These are phyloP conservation scores for Panicum miliaceum DNA, from an alignment of 176 grass and related monocot species.

Conservation along the genomic window DNA sequence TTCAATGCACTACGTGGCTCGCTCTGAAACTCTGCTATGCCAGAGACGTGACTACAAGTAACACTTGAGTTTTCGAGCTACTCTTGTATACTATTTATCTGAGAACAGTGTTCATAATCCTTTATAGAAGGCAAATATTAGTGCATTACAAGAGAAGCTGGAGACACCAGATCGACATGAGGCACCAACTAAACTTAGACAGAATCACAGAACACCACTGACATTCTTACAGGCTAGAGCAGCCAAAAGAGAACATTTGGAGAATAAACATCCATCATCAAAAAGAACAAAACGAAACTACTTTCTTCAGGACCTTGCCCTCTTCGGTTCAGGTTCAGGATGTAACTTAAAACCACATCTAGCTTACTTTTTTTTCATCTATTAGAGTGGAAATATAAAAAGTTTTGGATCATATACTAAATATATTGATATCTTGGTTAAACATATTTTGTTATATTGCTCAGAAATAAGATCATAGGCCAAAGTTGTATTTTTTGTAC, in stretches of 20 bases:
- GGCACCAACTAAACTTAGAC: background rate
- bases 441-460: background rate
- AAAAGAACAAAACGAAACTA: background rate
- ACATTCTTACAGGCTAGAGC: background rate
- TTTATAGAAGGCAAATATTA: background rate
- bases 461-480: background rate
- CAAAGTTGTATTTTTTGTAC: background rate
- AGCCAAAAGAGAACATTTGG: background rate
- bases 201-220: background rate
- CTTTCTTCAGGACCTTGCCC: background rate
- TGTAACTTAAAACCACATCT: background rate
- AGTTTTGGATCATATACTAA: background rate
- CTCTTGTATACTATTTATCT: background rate
- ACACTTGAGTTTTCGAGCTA: background rate
- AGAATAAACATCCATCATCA: background rate
- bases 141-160: background rate
- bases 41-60: background rate
- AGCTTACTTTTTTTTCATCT: background rate
- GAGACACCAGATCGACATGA: background rate
- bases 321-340: background rate
- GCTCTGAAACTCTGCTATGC: background rate
- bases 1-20: background rate
- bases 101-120: background rate
- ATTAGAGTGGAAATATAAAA: background rate
- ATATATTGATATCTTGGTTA: background rate